Percentiles rank a stretch among this genome's conserved stretches.
phyloP scores from a whole-genome alignment of 306 rosid genomes.

The Corylus avellana region DNA sequence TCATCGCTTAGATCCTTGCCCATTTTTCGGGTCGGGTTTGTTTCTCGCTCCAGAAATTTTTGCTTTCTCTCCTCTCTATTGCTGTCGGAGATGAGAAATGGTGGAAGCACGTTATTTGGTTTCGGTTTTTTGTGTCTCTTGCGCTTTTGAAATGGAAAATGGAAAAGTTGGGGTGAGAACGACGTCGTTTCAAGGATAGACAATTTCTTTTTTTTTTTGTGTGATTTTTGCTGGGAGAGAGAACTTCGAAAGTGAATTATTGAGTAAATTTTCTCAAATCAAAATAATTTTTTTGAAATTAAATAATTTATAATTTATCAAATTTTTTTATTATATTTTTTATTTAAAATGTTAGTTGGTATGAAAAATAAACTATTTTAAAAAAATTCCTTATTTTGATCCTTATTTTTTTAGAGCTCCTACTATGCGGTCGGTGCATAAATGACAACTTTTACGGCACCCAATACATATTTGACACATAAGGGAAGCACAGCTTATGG shows the following conservation, averaged over 20 bases:
- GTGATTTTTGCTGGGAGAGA: neutral
- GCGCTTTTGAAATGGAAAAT: neutral
- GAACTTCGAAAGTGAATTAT: too few species aligned
- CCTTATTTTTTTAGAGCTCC: too few species aligned
- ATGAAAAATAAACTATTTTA: too few species aligned
- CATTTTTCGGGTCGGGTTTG: constrained; percentile 50
- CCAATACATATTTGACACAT: too few species aligned
- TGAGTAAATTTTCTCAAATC: neutral
- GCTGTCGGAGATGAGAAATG: constrained; percentile 5
- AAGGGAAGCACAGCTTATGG: too few species aligned
- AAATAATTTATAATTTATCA: too few species aligned
- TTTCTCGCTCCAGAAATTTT: neutral
- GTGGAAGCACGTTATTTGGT: neutral
- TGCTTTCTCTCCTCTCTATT: neutral
- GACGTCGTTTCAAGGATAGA: neutral
- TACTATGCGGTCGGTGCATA: too few species aligned
- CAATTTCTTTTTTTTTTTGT: neutral
- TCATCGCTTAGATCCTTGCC: constrained; percentile 95
- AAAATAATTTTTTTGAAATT: too few species aligned
- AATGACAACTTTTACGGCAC: too few species aligned
- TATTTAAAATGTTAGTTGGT: too few species aligned
- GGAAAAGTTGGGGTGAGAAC: neutral
- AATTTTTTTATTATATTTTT: too few species aligned
- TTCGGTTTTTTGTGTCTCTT: neutral
- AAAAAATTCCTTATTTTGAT: too few species aligned